Base-by-base conservation (phyloP, 192 early-diverging fungal genomes). In the Cladochytrium replicatum region DNA sequence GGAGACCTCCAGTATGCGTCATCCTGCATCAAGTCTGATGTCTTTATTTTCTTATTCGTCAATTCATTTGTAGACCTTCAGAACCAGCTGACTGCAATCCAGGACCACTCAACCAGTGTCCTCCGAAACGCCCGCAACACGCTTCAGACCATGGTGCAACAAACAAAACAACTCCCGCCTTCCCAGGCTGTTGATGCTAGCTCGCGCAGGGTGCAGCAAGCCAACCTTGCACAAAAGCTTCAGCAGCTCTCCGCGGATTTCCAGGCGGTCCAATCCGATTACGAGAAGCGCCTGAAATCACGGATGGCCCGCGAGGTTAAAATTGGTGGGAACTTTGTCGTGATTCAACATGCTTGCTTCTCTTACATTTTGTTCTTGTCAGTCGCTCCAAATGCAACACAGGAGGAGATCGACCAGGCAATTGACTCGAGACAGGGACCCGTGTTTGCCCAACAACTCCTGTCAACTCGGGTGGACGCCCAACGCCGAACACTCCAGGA, bases 391-490 rank as follows among this genome's bases (percentile, higher is more conserved):
- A 66, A 78, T 48, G 81, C 81, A n/a, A 72, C 77, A 8, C 48
- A 50, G 6, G 60, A 65, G 9, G 79, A 80, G 26, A 72, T 83
- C 43, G 68, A 76, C 13, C 47, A 61, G 4, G 77, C 79, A 2
- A 53, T 83, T 11, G 60, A 78, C 28, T 60, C n/a, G n/a, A n/a
- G n/a, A n/a, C n/a, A n/a, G n/a, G n/a, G n/a, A n/a, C 52, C 48
- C 19, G 71, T 72, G 3, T 83, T 83, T 60, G 66, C 76, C 22
- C 74, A 82, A 32, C 67, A 79, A 46, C 47, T 83, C 8, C 46
- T 83, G 5, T 61, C 64, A 38, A 61, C 67, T 19, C 57, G 73
- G 1, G 55, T 79, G 32, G 68, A 58, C 4, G 65, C 64, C 6
- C 67, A 76, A 46, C 59, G 75, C 26, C 41, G 53, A 8, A 69